Conservation (phyloP, 192 early-diverging fungal species). For the Umbelopsis vinacea region DNA sequence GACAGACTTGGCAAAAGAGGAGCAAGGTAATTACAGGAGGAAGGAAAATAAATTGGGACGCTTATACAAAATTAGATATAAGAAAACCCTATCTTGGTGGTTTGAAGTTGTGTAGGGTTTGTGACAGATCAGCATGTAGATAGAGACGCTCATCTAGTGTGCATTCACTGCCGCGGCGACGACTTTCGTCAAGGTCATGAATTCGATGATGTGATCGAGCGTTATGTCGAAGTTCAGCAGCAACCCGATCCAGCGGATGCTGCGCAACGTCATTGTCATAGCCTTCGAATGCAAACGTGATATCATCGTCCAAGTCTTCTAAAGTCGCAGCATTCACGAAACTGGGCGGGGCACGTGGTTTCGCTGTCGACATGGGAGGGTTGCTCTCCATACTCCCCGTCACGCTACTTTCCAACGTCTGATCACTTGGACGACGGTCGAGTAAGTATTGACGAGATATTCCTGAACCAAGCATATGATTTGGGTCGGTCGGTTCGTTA, state of each 20-base stretch:
- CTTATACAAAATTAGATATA: neutral
- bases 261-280: neutral
- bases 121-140: conserved; percentile 15
- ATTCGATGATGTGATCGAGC: neutral
- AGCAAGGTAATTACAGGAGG: neutral
- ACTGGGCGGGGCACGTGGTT: neutral
- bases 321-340: neutral
- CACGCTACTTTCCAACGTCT: neutral
- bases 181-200: neutral
- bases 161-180: conserved; percentile 13
- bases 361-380: neutral
- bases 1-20: too few species aligned
- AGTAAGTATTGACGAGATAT: neutral
- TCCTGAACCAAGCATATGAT: neutral
- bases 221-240: conserved; percentile 12
- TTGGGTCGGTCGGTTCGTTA: neutral
- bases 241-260: conserved; percentile 18
- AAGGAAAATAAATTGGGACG: neutral
- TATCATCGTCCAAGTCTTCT: conserved; percentile 1
- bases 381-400: neutral
- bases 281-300: conserved; percentile 13
- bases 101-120: neutral
- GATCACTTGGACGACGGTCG: neutral
- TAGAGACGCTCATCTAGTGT: conserved; percentile 2
- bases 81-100: neutral